These are phyloP conservation scores for Thraustochytrium sp. DNA, from an alignment of 352 stramenopile genomes.

Conservation along the genomic window DNA sequence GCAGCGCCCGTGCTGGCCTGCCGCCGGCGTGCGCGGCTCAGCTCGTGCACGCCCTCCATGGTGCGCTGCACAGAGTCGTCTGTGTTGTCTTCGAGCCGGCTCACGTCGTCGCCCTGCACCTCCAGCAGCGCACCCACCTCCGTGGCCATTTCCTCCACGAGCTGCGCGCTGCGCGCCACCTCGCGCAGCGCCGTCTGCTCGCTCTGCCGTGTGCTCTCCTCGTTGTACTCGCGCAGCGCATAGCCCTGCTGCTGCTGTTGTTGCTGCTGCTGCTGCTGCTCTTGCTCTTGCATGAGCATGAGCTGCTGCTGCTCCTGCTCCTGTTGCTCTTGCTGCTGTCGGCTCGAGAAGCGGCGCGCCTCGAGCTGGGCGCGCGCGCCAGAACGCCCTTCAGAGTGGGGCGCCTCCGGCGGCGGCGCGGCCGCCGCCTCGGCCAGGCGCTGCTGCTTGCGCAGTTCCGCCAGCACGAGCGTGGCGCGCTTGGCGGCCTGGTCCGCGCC, in stretches of 20 bases:
- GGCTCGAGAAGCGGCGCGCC: not conserved
- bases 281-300: not conserved
- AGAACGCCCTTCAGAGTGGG: not conserved
- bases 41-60: slow-evolving; percentile 35
- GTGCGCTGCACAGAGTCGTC: slow-evolving; percentile 1
- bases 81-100: slow-evolving; percentile 24
- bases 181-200: slow-evolving; percentile 4
- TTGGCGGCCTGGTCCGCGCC: not conserved
- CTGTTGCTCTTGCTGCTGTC: no score
- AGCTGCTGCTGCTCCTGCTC: not conserved
- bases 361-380: not conserved
- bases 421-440: not conserved
- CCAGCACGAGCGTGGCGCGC: not conserved
- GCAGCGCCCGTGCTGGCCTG: slow-evolving; percentile 13
- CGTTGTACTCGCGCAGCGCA: slow-evolving; percentile 14
- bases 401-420: not conserved
- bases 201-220: not conserved
- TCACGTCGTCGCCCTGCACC: slow-evolving; percentile 17
- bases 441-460: slow-evolving; percentile 15
- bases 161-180: not conserved
- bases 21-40: not conserved
- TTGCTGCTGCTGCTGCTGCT: not conserved
- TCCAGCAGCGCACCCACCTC: slow-evolving; percentile 9
- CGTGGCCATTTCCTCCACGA: slow-evolving; percentile 26
- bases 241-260: not conserved